Evolutionary conservation across 805 yeast species (phyloP), one percentile per base, ranked within the genome.

Genomic region (Sugiyamaella boreocaroliniensis): DNA sequence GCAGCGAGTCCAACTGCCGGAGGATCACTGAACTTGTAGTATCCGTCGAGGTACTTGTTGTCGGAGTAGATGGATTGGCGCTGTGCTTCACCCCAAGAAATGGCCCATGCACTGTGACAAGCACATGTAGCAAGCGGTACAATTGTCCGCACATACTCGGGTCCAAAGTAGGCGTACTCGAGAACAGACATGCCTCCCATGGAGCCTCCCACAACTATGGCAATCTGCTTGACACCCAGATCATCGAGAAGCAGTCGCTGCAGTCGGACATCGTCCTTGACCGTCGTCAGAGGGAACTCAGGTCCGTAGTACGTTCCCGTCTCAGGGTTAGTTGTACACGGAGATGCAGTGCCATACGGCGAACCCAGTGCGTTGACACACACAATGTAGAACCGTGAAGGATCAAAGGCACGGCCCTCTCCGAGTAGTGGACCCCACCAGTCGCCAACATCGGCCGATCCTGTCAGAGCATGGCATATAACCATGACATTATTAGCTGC

Each of bases 381-480:
- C 14, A 93, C 76, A 45, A 93, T 81, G 67, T 88, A 88, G 67
- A 84, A 93, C 58, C 86, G 78, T 0, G 89, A 74, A 0, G 97
- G 96, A 69, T 93, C 99, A 68, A 93, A 89, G 0, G 98, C 95
- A 53, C 83, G 79, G 12, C 81, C 86, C 3, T 81, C 79, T 0
- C 98, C 99, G 29, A 93, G 71, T 20, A 93, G 69, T 0, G 98
- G 97, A 0, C 98, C 97, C 99, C 99, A 93, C 99, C 99, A 93
- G 64, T 93, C 99, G 41, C 85, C 78, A 15, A 92, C 96, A 66
- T 93, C 98, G 0, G 96, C 79, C 0, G 97, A 89, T 0, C 99
- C 99, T 0, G 98, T 89, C 51, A 93, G 74, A 0, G 99, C 98
- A 72, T 93, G 99, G 61, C 96, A 86, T 12, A 93, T 86, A n/a